Percentiles rank a stretch among this genome's conserved stretches.
Evolutionary conservation across 352 stramenopile species (phyloP).

Genomic region (Phytophthora fragariae): DNA sequence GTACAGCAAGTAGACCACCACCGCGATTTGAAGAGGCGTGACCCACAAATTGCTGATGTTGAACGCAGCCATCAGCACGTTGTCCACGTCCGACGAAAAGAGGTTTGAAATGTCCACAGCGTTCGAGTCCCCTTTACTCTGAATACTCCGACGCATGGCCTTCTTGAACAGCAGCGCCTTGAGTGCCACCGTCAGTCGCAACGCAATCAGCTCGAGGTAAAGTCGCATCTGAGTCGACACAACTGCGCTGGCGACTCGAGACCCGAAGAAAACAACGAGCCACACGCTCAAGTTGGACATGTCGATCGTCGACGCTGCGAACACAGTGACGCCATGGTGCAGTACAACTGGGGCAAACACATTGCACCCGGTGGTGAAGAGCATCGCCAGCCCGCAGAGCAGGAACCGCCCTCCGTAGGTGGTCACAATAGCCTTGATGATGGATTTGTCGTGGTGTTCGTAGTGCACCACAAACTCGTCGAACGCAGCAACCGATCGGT

Average conservation of each 20-base stretch:
- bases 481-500: constrained; percentile 35
- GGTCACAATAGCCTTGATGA: constrained; percentile 34
- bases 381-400: constrained; percentile 35
- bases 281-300: constrained; percentile 37
- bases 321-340: constrained; percentile 52
- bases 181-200: constrained; percentile 46
- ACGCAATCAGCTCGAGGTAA: constrained; percentile 37
- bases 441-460: constrained; percentile 23
- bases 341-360: constrained; percentile 57
- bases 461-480: constrained; percentile 35
- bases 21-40: constrained; percentile 48
- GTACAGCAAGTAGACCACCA: constrained; percentile 53
- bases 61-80: constrained; percentile 44
- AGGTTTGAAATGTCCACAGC: constrained; percentile 92
- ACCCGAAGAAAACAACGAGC: constrained; percentile 56
- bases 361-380: constrained; percentile 41
- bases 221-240: constrained; percentile 35
- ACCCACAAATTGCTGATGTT: constrained; percentile 61
- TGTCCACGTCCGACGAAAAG: constrained; percentile 91
- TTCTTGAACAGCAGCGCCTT: constrained; percentile 57
- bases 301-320: constrained; percentile 34
- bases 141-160: constrained; percentile 38
- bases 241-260: constrained; percentile 40
- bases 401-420: constrained; percentile 42
- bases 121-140: constrained; percentile 22